A percentile compares a stretch with the other conserved stretches of the same genome.
Evolutionary conservation across 768 basidiomycete species (phyloP).

Genomic region (Macrolepiota albuminosa): DNA sequence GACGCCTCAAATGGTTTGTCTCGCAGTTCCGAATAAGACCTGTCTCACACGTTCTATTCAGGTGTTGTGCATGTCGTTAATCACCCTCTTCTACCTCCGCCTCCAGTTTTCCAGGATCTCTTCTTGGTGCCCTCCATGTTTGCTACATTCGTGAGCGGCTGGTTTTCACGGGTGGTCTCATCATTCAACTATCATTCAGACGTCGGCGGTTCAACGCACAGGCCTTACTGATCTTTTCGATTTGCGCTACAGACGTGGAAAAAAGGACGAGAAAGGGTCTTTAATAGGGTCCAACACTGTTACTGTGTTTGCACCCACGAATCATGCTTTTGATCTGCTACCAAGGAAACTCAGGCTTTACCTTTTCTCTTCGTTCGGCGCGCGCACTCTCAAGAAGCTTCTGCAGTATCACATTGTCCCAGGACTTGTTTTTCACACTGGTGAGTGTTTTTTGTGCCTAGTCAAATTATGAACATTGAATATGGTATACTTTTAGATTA

Average conservation of each 20-base stretch:
- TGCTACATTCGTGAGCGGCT: slow-evolving; percentile 37
- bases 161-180: background rate
- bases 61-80: slow-evolving; percentile 50
- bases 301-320: slow-evolving; percentile 53
- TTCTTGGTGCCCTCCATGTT: slow-evolving; percentile 40
- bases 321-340: slow-evolving; percentile 40
- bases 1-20: slow-evolving; percentile 47
- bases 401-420: slow-evolving; percentile 57
- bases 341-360: slow-evolving; percentile 47
- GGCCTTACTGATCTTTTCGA: slow-evolving; percentile 40
- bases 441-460: slow-evolving; percentile 22
- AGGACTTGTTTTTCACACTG: slow-evolving; percentile 42
- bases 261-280: slow-evolving; percentile 30
- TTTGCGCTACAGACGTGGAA: slow-evolving; percentile 36
- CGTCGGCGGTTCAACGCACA: slow-evolving; percentile 51
- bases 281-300: slow-evolving; percentile 41
- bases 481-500: slow-evolving; percentile 18
- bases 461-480: background rate
- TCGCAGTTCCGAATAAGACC: background rate
- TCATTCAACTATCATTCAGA: slow-evolving; percentile 26
- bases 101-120: slow-evolving; percentile 42
- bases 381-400: slow-evolving; percentile 44
- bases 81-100: slow-evolving; percentile 52
- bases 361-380: slow-evolving; percentile 60
- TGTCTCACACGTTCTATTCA: slow-evolving; percentile 12